Conservation (phyloP, 176 grass and related monocot species). For the Saccharum spontaneum region DNA sequence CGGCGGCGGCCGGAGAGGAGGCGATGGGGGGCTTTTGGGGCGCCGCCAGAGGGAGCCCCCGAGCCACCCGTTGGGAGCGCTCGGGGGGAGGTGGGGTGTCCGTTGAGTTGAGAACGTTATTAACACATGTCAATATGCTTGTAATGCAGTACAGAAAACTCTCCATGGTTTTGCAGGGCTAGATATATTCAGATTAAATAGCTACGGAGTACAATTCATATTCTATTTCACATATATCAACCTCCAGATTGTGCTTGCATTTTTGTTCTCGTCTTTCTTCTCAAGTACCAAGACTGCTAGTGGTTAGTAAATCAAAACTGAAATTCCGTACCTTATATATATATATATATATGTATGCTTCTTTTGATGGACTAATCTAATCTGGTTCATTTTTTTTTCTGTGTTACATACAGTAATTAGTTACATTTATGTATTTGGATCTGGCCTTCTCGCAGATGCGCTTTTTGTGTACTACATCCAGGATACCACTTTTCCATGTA, state of each 20-base stretch:
- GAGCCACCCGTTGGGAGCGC: no score
- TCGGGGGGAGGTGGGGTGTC: no score
- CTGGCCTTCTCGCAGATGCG: conserved; percentile 43
- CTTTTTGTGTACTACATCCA: conserved; percentile 49
- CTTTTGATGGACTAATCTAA: conserved; percentile 1
- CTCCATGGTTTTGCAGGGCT: conserved; percentile 44
- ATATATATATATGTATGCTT: no score
- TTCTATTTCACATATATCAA: conserved; percentile 70
- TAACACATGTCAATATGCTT: background rate
- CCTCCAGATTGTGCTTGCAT: conserved; percentile 55
- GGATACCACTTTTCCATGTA: conserved; percentile 56
- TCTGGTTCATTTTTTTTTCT: background rate
- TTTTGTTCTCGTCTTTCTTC: conserved; percentile 59
- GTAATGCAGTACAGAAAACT: background rate
- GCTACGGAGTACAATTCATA: conserved; percentile 50
- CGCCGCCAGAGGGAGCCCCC: no score
- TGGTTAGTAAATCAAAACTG: conserved; percentile 31
- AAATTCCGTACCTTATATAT: background rate
- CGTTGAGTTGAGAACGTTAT: no score
- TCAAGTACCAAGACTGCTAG: conserved; percentile 49
- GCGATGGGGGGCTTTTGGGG: no score
- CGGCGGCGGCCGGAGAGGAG: no score
- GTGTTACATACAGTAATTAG: conserved; percentile 43
- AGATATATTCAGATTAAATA: conserved; percentile 65
- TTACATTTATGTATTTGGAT: conserved; percentile 60